phyloP scores from a whole-genome alignment of 2,329 filamentous ascomycete species.

The Fusarium aywerte region DNA sequence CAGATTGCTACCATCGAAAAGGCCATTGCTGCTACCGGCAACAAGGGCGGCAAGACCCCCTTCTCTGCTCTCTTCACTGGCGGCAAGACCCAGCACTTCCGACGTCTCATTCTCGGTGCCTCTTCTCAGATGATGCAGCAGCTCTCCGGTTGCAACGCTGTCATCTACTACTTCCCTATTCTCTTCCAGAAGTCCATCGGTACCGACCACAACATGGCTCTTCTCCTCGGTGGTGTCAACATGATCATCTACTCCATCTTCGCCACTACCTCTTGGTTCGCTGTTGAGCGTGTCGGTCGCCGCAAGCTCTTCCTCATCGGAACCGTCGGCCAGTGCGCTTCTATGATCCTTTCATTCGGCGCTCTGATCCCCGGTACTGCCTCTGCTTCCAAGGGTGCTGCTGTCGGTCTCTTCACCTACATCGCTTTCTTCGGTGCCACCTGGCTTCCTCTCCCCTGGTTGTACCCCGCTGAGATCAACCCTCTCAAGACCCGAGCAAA shows the following conservation, averaged over 20 bases:
- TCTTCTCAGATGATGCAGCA: conserved; percentile 72
- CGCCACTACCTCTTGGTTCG: conserved; percentile 65
- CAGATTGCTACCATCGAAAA: conserved; percentile 65
- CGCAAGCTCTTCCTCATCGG: conserved; percentile 60
- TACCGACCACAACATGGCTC: conserved; percentile 55
- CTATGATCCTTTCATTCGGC: conserved; percentile 71
- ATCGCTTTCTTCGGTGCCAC: conserved; percentile 75
- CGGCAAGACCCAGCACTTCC: conserved; percentile 73
- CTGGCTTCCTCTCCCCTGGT: conserved; percentile 71
- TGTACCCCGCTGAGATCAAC: conserved; percentile 70
- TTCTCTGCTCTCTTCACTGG: conserved; percentile 67
- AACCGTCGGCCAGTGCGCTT: conserved; percentile 60
- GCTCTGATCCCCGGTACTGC: conserved; percentile 72
- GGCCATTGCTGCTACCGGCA: conserved; percentile 64
- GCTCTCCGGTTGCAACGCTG: conserved; percentile 67
- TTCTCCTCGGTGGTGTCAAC: conserved; percentile 63
- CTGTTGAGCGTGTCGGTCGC: conserved; percentile 59
- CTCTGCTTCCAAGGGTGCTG: conserved; percentile 68
- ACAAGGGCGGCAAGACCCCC: conserved; percentile 57
- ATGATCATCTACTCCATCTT: conserved; percentile 68
- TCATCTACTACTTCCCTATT: conserved; percentile 71
- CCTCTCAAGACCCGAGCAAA: conserved; percentile 66
- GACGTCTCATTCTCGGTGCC: conserved; percentile 70
- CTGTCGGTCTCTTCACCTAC: conserved; percentile 75
- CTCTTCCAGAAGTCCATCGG: conserved; percentile 57